These are phyloP conservation scores for Ambrosia artemisiifolia DNA, from an alignment of 129 eudicot species.

Conservation along the genomic window DNA sequence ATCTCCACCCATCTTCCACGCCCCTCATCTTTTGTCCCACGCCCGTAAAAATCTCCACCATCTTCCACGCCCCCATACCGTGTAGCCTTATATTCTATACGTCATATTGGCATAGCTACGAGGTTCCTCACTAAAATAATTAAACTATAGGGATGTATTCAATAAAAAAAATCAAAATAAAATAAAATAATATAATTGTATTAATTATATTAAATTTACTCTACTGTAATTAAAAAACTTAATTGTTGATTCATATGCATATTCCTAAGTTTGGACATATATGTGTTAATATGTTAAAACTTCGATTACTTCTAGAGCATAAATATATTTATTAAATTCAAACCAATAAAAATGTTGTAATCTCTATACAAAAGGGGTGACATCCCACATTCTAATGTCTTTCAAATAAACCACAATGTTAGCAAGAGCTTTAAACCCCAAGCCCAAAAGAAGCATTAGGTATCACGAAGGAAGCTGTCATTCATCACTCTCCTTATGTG, in stretches of 20 bases:
- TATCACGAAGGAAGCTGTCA: constrained; percentile 39
- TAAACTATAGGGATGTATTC: neutral
- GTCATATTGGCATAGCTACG: neutral
- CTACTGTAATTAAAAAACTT: no score
- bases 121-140: neutral
- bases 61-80: no score
- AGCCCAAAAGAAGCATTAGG: constrained; percentile 29
- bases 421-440: constrained; percentile 35
- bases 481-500: constrained; percentile 38
- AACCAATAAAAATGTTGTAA: constrained; percentile 24
- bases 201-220: neutral
- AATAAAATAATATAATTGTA: neutral
- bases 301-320: constrained; percentile 13
- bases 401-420: constrained; percentile 31
- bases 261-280: constrained; percentile 25
- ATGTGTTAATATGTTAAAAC: neutral
- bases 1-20: no score
- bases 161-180: neutral
- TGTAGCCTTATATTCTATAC: neutral
- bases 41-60: no score
- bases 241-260: constrained; percentile 24
- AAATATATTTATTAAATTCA: constrained; percentile 3
- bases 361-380: constrained; percentile 16
- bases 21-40: no score
- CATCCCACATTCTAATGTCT: constrained; percentile 17